Base-by-base conservation (phyloP, 495 filamentous ascomycete species). In the Lentithecium fluviatile region DNA sequence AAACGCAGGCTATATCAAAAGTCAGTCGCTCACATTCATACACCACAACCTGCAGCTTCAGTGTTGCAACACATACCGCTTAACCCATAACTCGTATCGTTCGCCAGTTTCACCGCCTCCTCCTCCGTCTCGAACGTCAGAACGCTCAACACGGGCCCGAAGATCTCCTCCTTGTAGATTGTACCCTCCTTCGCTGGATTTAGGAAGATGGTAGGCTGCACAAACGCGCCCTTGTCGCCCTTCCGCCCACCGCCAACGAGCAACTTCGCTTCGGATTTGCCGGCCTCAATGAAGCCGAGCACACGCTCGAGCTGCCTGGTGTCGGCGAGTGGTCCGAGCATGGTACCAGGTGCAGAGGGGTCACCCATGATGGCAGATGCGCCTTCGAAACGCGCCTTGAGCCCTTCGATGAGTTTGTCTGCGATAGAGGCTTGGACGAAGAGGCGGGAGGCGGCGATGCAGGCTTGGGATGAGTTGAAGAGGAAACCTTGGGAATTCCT, bases 271-370 rank as follows among this genome's bases (percentile, higher is more conserved):
- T 66, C 61, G 2, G 62, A 37, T 45, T 66, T 66, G 24, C 47
- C 56, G 21, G 62, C 45, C 25, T 59, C 63, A 51, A 73, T 71
- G 59, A 73, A 69, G 13, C 52, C 59, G 36, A 71, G 69, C 29
- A 73, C 70, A 23, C 62, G 62, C 25, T 70, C 69, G 63, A 66
- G 69, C 60, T 80, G 77, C 51, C 84, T 80, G 4, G 81, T 77
- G 54, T 75, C 85, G 66, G 86, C 83, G 71, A 80, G 76, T 51
- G 85, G 85, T 0, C 80, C 78, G 46, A 83, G 76, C 71, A 82
- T 68, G 32, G 73, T 72, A 40, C 75, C 76, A 6, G 70, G 50
- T 2, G 74, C 64, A n/a, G 68, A 70, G 4, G 78, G 77, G n/a
- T 77, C 74, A 36, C 79, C 76, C 29, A 74, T 74, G 24, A 80